A percentile compares a stretch with the other conserved stretches of the same genome.
phyloP scores from a whole-genome alignment of 1,284 basidiomycete species.

The Ceratobasidium sp. region DNA sequence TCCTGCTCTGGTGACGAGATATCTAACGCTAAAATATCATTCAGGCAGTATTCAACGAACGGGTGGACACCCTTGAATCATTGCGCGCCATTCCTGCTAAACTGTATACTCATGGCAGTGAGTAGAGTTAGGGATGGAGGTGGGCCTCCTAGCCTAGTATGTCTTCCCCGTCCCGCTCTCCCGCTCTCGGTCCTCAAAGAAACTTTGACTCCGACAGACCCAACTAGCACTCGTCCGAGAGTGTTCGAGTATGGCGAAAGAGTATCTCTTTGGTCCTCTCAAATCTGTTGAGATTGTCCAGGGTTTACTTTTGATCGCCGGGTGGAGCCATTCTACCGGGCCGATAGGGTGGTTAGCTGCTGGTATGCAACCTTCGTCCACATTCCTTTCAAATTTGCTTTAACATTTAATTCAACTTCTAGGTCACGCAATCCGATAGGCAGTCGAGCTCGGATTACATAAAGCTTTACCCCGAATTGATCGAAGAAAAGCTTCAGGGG shows the following conservation, averaged over 20 bases:
- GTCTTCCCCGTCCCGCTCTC: neutral
- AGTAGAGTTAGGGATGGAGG: constrained; percentile 50
- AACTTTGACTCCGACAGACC: constrained; percentile 15
- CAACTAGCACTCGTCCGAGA: constrained; percentile 50
- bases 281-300: constrained; percentile 48
- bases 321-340: constrained; percentile 51
- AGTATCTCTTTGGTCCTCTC: constrained; percentile 28
- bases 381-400: neutral
- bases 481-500: constrained; percentile 25
- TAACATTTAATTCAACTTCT: neutral
- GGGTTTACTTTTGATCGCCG: constrained; percentile 50
- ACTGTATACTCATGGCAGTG: constrained; percentile 51
- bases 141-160: constrained; percentile 39
- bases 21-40: neutral
- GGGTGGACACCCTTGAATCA: constrained; percentile 49
- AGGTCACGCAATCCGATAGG: constrained; percentile 51
- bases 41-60: constrained; percentile 50
- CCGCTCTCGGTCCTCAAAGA: neutral
- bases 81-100: constrained; percentile 49
- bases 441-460: constrained; percentile 50
- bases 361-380: constrained; percentile 35
- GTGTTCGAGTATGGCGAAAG: constrained; percentile 47
- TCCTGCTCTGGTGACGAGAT: neutral
- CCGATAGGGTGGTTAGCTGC: constrained; percentile 51
- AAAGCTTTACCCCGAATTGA: constrained; percentile 49